These are phyloP conservation scores for Rhodosporidiobolus odoratus DNA, from an alignment of 768 basidiomycete species.

Conservation along the genomic window DNA sequence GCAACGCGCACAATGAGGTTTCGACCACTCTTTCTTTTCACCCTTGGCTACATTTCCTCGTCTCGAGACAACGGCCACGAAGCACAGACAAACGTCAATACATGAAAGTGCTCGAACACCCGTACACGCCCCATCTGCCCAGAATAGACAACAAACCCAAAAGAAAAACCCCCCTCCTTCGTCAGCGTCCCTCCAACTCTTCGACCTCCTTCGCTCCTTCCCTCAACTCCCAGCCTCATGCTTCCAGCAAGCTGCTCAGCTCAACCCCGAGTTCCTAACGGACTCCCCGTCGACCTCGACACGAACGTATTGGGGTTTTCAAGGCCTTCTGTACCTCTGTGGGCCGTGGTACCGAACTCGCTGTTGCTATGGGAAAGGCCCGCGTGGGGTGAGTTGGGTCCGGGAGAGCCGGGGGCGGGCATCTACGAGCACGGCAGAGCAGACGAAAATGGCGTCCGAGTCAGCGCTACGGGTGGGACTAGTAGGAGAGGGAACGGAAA, in stretches of 20 bases:
- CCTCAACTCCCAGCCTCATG: not conserved
- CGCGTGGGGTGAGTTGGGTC: not conserved
- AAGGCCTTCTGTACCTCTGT: slow-evolving; percentile 1
- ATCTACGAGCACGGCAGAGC: not conserved
- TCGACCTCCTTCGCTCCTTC: not conserved
- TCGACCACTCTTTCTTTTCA: too few species aligned
- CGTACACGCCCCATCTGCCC: too few species aligned
- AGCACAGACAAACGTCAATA: too few species aligned
- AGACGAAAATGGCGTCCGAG: not conserved
- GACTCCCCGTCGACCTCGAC: not conserved
- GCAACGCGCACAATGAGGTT: too few species aligned
- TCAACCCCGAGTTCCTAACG: not conserved
- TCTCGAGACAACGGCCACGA: too few species aligned
- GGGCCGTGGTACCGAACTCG: not conserved
- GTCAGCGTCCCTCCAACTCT: too few species aligned
- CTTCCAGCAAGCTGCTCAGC: not conserved
- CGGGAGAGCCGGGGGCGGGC: not conserved
- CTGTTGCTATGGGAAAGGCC: not conserved
- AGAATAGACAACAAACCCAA: too few species aligned
- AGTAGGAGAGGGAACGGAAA: not conserved
- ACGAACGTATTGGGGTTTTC: slow-evolving; percentile 18
- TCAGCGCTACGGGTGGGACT: accelerated
- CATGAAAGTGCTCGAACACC: too few species aligned
- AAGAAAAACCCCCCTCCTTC: too few species aligned
- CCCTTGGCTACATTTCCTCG: too few species aligned